A percentile compares a stretch with the other conserved stretches of the same genome.
Evolutionary conservation across 2,329 filamentous ascomycete genomes (phyloP).

Genomic region (Emydomyces testavorans): DNA sequence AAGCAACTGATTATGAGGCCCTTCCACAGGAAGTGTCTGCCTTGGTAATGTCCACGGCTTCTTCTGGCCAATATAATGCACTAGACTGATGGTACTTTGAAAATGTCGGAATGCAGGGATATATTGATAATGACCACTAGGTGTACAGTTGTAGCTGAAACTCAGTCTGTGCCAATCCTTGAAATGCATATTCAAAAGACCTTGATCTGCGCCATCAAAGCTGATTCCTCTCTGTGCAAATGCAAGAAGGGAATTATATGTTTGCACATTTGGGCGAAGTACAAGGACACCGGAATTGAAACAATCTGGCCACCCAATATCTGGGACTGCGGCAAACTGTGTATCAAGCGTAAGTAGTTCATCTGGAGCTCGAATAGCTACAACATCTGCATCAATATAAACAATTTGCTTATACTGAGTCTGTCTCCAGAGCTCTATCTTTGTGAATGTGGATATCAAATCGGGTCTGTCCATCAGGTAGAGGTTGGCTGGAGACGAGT

Average conservation of each 20-base stretch:
- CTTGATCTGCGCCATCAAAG: conserved; percentile 95
- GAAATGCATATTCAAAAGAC: conserved; percentile 90
- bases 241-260: conserved; percentile 73
- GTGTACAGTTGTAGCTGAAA: conserved; percentile 95
- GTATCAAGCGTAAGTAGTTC: conserved; percentile 67
- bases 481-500: conserved; percentile 66
- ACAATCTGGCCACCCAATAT: conserved; percentile 94
- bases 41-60: conserved; percentile 74
- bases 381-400: conserved; percentile 86
- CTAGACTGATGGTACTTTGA: conserved; percentile 74
- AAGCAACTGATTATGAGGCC: conserved; percentile 65
- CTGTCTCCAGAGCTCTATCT: conserved; percentile 88
- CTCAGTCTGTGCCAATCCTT: conserved; percentile 73
- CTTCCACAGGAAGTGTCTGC: conserved; percentile 26
- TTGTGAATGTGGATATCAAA: conserved; percentile 86
- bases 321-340: conserved; percentile 63
- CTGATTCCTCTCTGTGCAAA: conserved; percentile 80
- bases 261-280: conserved; percentile 69
- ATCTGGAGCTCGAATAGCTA: conserved; percentile 81
- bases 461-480: conserved; percentile 86
- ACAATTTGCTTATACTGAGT: conserved; percentile 84
- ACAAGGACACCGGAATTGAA: conserved; percentile 99
- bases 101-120: conserved; percentile 89
- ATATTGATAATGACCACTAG: conserved; percentile 94
- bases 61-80: conserved; percentile 84